Evolutionary conservation across 2,329 filamentous ascomycete species (phyloP).

Genomic region (Penicillium rolfsii): DNA sequence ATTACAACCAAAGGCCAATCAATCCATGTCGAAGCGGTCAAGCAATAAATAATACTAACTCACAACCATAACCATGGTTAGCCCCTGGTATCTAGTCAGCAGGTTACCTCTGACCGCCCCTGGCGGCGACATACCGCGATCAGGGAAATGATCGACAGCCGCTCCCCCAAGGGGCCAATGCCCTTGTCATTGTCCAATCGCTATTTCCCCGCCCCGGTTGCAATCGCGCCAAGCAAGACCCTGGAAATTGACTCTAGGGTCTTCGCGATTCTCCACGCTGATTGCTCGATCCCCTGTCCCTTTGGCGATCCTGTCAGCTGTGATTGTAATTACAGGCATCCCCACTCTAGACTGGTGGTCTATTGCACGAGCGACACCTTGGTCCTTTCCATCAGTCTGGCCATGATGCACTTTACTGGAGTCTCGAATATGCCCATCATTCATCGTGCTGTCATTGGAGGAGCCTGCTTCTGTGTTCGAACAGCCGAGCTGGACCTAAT

Average conservation of each 20-base stretch:
- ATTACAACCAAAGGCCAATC: neutral
- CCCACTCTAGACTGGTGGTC: neutral
- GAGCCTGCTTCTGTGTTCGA: neutral
- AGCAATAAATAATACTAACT: neutral
- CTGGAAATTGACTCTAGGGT: conserved; percentile 12
- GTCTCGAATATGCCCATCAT: neutral
- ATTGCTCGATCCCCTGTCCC: conserved; percentile 8
- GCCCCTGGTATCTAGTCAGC: neutral
- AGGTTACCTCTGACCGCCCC: neutral
- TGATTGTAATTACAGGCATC: conserved; percentile 3
- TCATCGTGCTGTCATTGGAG: neutral
- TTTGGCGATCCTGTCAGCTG: conserved; percentile 9
- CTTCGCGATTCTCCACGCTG: neutral
- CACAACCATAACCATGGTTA: neutral
- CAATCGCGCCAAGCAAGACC: conserved; percentile 6
- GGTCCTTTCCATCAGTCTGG: neutral
- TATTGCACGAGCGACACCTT: neutral
- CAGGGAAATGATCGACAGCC: conserved; percentile 14
- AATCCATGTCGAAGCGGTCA: neutral
- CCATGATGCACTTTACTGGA: neutral
- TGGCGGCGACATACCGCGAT: neutral
- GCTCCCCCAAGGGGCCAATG: conserved; percentile 6
- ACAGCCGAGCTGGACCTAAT: neutral
- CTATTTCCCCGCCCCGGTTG: conserved; percentile 8
- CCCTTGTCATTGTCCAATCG: neutral